Base-by-base conservation (phyloP, 1,284 basidiomycete genomes). In the Cryptococcus depauperatus region DNA sequence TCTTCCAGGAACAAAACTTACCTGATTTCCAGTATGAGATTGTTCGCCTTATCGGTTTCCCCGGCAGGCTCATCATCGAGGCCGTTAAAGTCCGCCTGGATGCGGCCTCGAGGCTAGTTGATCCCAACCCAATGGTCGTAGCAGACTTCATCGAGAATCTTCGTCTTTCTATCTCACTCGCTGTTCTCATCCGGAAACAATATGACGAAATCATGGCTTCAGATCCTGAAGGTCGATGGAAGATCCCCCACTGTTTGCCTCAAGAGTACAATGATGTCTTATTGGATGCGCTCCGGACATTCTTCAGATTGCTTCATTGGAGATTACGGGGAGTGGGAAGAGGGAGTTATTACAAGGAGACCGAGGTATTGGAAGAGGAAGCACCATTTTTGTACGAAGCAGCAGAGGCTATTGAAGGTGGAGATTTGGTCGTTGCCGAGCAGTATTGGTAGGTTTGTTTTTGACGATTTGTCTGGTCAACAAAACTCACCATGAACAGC, bases 381-480 rank as follows among this genome's bases (percentile, higher is more conserved):
- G 96, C 92, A 88, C 82, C 84, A 34, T 95, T 95, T 35, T 82
- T 98, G 68, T 90, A 88, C 58, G 87, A 89, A 62, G 90, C 96
- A 35, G 90, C 90, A 43, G 77, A 91, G 65, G 86, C 84, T 32
- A 84, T 92, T 19, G 77, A 83, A 19, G 89, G 89, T 10, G 95
- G 91, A 22, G 91, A 95, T 34, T 74, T 85, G 46, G 76, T 96
- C 13, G 91, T 99, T 5, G 93, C 92, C 10, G 90, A 96, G 69
- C 86, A 92, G 59, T 79, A 95, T 57, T 93, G 89, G 90, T 91
- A 60, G 52, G 75, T 63, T 21, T 26, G 25, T 6, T 26, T 3
- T 30, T n/a, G 29, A 13, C 7, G 13, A n/a, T 33, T n/a, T 14
- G 8, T 23, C 28, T 42, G 29, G 11, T 13, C 39, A 25, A 26